A percentile compares a stretch with the other conserved stretches of the same genome.
phyloP scores from a whole-genome alignment of 495 filamentous ascomycete genomes.

The Aspergillus ostianus region DNA sequence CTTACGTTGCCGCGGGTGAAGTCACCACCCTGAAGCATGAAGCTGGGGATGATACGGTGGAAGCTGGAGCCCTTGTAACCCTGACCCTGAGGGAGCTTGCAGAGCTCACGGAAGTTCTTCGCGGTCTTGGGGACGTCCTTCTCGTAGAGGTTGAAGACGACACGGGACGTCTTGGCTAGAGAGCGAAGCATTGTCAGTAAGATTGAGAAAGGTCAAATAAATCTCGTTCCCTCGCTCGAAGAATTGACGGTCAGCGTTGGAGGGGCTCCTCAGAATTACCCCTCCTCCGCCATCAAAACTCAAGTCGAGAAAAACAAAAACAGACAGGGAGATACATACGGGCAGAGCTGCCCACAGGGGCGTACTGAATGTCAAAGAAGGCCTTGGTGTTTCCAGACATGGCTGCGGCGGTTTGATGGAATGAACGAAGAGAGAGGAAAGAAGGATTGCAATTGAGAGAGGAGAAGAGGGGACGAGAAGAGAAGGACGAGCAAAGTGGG shows the following conservation, averaged over 20 bases:
- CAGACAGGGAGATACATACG: conserved; percentile 50
- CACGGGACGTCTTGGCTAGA: conserved; percentile 70
- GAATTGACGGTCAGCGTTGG: not conserved
- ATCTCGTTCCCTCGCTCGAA: not conserved
- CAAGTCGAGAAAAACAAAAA: conserved; percentile 5
- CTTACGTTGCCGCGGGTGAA: conserved; percentile 91
- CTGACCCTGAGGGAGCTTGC: conserved; percentile 84
- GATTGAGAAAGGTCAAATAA: no score
- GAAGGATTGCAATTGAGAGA: conserved; percentile 42
- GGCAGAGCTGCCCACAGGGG: conserved; percentile 55
- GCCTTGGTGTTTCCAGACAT: conserved; percentile 60
- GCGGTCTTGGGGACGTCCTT: conserved; percentile 87
- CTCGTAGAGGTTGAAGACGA: conserved; percentile 90
- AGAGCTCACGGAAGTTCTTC: conserved; percentile 93
- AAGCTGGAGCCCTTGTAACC: conserved; percentile 90
- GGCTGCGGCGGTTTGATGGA: conserved; percentile 60
- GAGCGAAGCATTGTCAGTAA: conserved; percentile 17
- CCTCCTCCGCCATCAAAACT: not conserved
- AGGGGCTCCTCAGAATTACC: conserved; percentile 1
- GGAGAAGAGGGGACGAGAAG: conserved; percentile 45
- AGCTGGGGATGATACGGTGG: conserved; percentile 96
- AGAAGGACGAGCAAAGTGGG: conserved; percentile 44
- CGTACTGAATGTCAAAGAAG: conserved; percentile 64
- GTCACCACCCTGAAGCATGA: conserved; percentile 99
- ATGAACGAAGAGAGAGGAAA: conserved; percentile 52